Base-by-base conservation (phyloP, 345 rosid species). In the Cardamine chenopodiifolia region DNA sequence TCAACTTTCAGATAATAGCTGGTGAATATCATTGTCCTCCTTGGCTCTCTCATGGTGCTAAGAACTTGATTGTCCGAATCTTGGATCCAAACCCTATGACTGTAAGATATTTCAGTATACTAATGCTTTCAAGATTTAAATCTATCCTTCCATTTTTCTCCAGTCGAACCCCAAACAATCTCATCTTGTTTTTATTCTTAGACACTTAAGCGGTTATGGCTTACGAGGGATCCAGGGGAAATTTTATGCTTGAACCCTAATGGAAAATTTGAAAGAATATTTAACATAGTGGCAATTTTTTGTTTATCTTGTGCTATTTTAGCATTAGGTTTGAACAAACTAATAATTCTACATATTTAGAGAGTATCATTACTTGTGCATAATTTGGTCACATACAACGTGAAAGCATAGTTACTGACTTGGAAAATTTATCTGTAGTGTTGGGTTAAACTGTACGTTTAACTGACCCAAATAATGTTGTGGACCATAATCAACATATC, bases 11-110 rank as follows among this genome's bases (percentile, higher is more conserved):
- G 99, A 92, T 95, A 82, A 81, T 81, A 73, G 85, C 84, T 83
- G 98, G 94, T 1, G 97, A 92, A 28, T 90, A 85, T 75, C 70
- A 83, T 10, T 89, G 87, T 76, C 98, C 98, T 50, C 91, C 99
- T 6, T 92, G 98, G 99, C 90, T 95, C 79, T 92, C 98, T 18
- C 40, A 94, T 47, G 90, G 97, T 81, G 96, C 94, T 14, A 95
- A 85, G 87, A 89, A 89, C 81, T 76, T 95, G 78, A 95, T 92
- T 54, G 79, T 78, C 71, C 88, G 85, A 77, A 90, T 95, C 79
- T 83, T 95, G 78, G 99, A 95, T 77, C 99, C 99, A 70, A 86
- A 77, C 86, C 94, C 99, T 23, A 39, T 52, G 48, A 95, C 90
- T 25, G 99, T 95, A 89, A 85, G 96, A 82, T 42, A 62, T 64